Conservation (phyloP, 1,284 basidiomycete species). For the Chiua sp. region DNA sequence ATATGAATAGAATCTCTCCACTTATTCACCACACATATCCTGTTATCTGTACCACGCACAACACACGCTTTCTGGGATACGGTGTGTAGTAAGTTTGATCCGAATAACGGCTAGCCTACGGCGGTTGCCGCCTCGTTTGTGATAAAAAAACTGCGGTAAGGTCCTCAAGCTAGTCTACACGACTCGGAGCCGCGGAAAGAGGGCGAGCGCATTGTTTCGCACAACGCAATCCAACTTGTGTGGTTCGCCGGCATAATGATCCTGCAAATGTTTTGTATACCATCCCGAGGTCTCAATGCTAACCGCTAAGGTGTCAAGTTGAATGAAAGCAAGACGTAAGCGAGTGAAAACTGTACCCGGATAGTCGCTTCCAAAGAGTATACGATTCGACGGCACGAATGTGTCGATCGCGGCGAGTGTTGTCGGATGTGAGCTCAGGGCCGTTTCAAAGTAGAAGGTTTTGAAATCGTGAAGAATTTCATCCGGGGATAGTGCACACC, state of each 20-base stretch:
- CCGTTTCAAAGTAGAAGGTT: conserved; percentile 74
- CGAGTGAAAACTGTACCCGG: conserved; percentile 51
- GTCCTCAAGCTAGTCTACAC: neutral
- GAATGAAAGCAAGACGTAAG: conserved; percentile 2
- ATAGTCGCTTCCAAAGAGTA: conserved; percentile 77
- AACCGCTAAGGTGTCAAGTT: conserved; percentile 50
- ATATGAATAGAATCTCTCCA: conserved; percentile 31
- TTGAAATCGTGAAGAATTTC: conserved; percentile 71
- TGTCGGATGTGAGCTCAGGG: conserved; percentile 59
- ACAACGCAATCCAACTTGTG: conserved; percentile 46
- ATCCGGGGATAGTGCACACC: conserved; percentile 58
- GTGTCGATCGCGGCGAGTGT: conserved; percentile 54
- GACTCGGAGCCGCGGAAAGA: conserved; percentile 48
- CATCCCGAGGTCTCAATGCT: conserved; percentile 57
- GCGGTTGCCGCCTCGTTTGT: neutral
- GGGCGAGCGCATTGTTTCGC: conserved; percentile 50
- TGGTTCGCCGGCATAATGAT: conserved; percentile 46
- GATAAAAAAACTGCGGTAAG: neutral
- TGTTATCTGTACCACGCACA: conserved; percentile 34
- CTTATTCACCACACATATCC: conserved; percentile 32
- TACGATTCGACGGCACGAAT: conserved; percentile 51
- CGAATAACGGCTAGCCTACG: neutral
- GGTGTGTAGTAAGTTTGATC: conserved; percentile 13
- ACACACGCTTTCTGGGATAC: conserved; percentile 25
- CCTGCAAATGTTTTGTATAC: conserved; percentile 59